Percentiles rank a stretch among this genome's conserved stretches.
Conservation (phyloP, 1,284 basidiomycete species). For the Microbotryum saponariae region DNA sequence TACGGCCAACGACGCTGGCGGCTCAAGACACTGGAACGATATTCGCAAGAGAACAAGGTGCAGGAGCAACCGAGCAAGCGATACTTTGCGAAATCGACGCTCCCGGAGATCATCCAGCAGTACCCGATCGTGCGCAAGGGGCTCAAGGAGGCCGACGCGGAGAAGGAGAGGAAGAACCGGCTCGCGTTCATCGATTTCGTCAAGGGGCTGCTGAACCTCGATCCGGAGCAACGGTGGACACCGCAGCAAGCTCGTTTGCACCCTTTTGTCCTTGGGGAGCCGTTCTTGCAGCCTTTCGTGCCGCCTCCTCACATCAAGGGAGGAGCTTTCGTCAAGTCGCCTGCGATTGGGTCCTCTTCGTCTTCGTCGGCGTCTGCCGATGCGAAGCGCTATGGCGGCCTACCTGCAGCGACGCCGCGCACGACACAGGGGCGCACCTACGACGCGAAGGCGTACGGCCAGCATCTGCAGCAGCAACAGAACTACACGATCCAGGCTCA, state of each 20-base stretch:
- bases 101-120: slow-evolving; percentile 92
- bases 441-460: slow-evolving; percentile 88
- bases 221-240: slow-evolving; percentile 92
- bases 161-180: slow-evolving; percentile 91
- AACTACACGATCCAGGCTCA: slow-evolving; percentile 69
- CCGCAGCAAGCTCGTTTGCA: slow-evolving; percentile 93
- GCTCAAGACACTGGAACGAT: slow-evolving; percentile 88
- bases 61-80: slow-evolving; percentile 97
- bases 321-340: slow-evolving; percentile 22
- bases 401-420: slow-evolving; percentile 60
- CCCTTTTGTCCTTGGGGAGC: slow-evolving; percentile 94
- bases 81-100: slow-evolving; percentile 89
- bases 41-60: slow-evolving; percentile 85
- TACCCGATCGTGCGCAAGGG: slow-evolving; percentile 78
- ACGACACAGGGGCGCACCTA: slow-evolving; percentile 69
- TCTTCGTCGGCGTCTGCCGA: slow-evolving; percentile 44
- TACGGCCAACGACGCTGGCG: slow-evolving; percentile 81
- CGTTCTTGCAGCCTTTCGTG: slow-evolving; percentile 39
- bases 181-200: slow-evolving; percentile 97
- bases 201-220: slow-evolving; percentile 83
- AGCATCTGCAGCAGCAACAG: slow-evolving; percentile 89
- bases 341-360: slow-evolving; percentile 20
- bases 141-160: slow-evolving; percentile 74
- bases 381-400: slow-evolving; percentile 85
- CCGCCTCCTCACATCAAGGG: slow-evolving; percentile 33